Conservation (phyloP, 2,329 filamentous ascomycete species). For the Curvularia lunata region DNA sequence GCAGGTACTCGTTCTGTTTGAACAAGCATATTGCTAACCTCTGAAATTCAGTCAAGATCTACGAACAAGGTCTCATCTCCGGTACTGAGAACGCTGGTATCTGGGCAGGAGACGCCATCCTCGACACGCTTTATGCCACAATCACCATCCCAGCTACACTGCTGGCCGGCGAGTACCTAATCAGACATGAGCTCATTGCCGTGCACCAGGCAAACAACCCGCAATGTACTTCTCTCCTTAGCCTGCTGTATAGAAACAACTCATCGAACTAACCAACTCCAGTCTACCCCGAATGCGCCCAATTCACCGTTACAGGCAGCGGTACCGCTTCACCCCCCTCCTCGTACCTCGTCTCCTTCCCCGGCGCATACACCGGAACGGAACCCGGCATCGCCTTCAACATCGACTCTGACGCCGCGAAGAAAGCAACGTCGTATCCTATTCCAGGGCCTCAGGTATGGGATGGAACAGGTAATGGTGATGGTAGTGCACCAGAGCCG, state of each 20-base stretch:
- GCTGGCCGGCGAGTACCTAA: slow-evolving; percentile 62
- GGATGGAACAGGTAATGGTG: slow-evolving; percentile 27
- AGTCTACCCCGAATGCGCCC: slow-evolving; percentile 64
- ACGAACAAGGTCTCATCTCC: slow-evolving; percentile 59
- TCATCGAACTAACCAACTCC: slow-evolving; percentile 31
- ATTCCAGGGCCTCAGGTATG: slow-evolving; percentile 38
- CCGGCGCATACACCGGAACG: slow-evolving; percentile 45
- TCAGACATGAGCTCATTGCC: slow-evolving; percentile 64
- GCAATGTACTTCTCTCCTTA: slow-evolving; percentile 44
- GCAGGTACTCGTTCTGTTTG: background rate
- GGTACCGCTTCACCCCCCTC: slow-evolving; percentile 54
- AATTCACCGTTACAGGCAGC: slow-evolving; percentile 58
- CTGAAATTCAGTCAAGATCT: slow-evolving; percentile 57
- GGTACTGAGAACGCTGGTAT: slow-evolving; percentile 53
- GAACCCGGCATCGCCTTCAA: slow-evolving; percentile 55
- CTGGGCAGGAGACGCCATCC: slow-evolving; percentile 58
- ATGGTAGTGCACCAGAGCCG: slow-evolving; percentile 10
- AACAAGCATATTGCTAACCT: slow-evolving; percentile 24
- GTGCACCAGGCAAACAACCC: slow-evolving; percentile 61
- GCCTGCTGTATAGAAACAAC: background rate
- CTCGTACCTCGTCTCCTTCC: slow-evolving; percentile 54
- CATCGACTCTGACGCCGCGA: slow-evolving; percentile 36
- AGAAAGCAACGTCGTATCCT: slow-evolving; percentile 34
- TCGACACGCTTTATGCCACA: slow-evolving; percentile 57
- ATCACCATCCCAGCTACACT: slow-evolving; percentile 57